phyloP scores from a whole-genome alignment of 768 basidiomycete genomes.

The Hericium alpestre region DNA sequence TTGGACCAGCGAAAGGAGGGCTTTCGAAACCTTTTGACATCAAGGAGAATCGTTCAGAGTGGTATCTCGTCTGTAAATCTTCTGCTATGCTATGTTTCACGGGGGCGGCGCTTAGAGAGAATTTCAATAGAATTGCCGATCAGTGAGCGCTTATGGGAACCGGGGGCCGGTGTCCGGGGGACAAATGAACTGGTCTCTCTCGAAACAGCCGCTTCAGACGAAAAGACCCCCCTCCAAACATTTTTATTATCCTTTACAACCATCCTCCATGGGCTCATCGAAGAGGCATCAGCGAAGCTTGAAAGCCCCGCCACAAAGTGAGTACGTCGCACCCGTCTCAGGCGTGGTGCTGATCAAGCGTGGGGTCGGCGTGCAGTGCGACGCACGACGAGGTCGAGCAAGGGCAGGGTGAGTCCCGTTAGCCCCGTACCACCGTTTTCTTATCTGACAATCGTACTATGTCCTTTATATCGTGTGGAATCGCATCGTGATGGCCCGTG shows the following conservation, averaged over 20 bases:
- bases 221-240: neutral
- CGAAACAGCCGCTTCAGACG: neutral
- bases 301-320: slow-evolving; percentile 28
- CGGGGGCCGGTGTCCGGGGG: neutral
- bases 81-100: too few relatives aligned
- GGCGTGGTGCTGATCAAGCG: slow-evolving; percentile 16
- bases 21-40: too few relatives aligned
- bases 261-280: slow-evolving; percentile 28
- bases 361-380: slow-evolving; percentile 29
- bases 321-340: slow-evolving; percentile 17
- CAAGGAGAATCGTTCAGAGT: too few relatives aligned
- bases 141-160: neutral
- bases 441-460: neutral
- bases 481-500: neutral
- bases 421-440: neutral
- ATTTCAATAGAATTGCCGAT: too few relatives aligned
- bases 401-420: slow-evolving; percentile 37
- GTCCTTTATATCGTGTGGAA: neutral
- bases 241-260: neutral
- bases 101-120: too few relatives aligned
- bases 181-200: neutral
- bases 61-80: too few relatives aligned
- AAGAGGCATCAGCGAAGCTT: slow-evolving; percentile 29
- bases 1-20: too few relatives aligned
- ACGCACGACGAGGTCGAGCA: slow-evolving; percentile 46